phyloP scores from a whole-genome alignment of 2,329 filamentous ascomycete species.

The Teratosphaeria zuluensis region DNA sequence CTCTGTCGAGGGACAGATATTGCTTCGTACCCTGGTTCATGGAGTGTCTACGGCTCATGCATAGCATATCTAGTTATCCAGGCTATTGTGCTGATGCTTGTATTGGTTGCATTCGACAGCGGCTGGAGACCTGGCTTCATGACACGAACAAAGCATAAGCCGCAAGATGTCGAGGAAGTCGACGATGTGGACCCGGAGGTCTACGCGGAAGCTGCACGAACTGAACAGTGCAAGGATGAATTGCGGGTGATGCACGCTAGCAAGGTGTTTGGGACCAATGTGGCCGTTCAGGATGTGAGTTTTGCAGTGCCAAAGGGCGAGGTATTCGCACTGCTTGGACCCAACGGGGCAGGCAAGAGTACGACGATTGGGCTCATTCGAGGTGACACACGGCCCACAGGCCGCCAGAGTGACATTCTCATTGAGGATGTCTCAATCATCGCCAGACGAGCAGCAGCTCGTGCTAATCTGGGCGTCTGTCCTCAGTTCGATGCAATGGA shows the following conservation, averaged over 20 bases:
- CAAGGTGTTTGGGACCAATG: conserved; percentile 66
- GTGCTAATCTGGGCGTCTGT: conserved; percentile 77
- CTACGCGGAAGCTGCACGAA: conserved; percentile 52
- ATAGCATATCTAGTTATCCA: conserved; percentile 76
- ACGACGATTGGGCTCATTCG: conserved; percentile 83
- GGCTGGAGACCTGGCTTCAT: conserved; percentile 53
- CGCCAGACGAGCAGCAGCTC: conserved; percentile 60
- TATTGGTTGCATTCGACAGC: conserved; percentile 73
- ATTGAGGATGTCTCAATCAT: conserved; percentile 70
- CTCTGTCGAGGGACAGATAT: conserved; percentile 57
- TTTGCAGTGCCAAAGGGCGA: conserved; percentile 73
- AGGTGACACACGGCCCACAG: conserved; percentile 70
- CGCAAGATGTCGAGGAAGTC: conserved; percentile 32
- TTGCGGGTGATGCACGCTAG: conserved; percentile 71
- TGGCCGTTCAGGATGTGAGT: conserved; percentile 73
- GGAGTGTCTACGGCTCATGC: conserved; percentile 70
- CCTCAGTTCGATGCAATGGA: conserved; percentile 72
- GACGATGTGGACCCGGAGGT: conserved; percentile 47
- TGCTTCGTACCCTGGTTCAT: conserved; percentile 57
- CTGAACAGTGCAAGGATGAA: conserved; percentile 54
- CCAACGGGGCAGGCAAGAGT: conserved; percentile 69
- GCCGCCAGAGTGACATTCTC: conserved; percentile 64
- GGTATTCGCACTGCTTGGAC: conserved; percentile 80
- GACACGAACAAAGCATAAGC: conserved; percentile 37
- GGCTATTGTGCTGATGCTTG: conserved; percentile 56